These are phyloP conservation scores for Trametopsis cervina DNA, from an alignment of 768 basidiomycete genomes.

Conservation along the genomic window DNA sequence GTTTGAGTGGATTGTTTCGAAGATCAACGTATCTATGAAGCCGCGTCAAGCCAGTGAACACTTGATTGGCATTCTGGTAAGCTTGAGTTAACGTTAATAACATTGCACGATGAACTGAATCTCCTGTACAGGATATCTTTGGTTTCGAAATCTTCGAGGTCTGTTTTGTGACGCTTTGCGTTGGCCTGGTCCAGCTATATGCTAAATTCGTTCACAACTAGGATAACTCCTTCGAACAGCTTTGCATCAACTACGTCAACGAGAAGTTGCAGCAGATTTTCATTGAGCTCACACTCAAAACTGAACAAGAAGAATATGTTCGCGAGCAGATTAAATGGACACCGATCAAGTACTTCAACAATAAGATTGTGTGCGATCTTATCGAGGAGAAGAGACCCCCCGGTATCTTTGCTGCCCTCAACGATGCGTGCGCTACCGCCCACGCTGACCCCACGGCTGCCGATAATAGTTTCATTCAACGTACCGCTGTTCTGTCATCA, in stretches of 20 bases:
- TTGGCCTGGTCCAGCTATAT: background rate
- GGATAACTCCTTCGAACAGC: constrained; percentile 95
- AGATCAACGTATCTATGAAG: constrained; percentile 96
- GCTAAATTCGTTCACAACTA: constrained; percentile 28
- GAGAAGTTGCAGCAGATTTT: constrained; percentile 99
- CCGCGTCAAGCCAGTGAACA: constrained; percentile 65
- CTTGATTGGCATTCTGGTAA: constrained; percentile 86
- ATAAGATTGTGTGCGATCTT: constrained; percentile 96
- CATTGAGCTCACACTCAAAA: constrained; percentile 97
- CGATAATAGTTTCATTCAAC: constrained; percentile 94
- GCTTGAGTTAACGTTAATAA: constrained; percentile 13
- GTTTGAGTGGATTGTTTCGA: constrained; percentile 98
- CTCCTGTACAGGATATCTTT: constrained; percentile 77
- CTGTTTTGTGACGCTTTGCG: constrained; percentile 9
- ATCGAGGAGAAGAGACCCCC: constrained; percentile 96
- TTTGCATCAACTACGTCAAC: constrained; percentile 99
- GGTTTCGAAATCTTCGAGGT: constrained; percentile 99
- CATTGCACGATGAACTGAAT: background rate
- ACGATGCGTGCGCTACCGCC: constrained; percentile 98
- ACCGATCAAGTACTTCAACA: constrained; percentile 98
- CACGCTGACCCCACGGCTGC: constrained; percentile 96
- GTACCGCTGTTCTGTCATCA: constrained; percentile 70
- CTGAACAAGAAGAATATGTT: constrained; percentile 99
- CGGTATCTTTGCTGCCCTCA: constrained; percentile 95
- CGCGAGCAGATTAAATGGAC: constrained; percentile 99